phyloP scores from a whole-genome alignment of 306 rosid genomes.

The Arachis stenosperma region DNA sequence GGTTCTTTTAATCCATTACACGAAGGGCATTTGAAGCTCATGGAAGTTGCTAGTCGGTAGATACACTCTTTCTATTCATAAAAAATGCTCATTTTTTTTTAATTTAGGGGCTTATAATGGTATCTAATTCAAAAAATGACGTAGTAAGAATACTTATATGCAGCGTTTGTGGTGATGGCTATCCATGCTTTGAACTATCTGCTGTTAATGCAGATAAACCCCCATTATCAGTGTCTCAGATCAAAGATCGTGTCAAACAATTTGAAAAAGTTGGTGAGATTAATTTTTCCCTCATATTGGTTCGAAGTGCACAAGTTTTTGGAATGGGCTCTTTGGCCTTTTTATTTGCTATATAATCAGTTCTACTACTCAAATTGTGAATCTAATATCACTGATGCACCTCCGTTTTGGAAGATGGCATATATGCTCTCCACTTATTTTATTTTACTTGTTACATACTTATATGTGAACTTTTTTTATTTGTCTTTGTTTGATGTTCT shows the following conservation, averaged over 20 bases:
- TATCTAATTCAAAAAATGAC: conserved; percentile 28
- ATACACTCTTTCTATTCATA: conserved; percentile 21
- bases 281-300: conserved; percentile 19
- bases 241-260: conserved; percentile 84
- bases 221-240: conserved; percentile 67
- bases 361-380: conserved; percentile 26
- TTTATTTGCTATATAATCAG: conserved; percentile 10
- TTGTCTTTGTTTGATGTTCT: conserved; percentile 31
- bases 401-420: conserved; percentile 21
- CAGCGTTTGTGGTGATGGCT: conserved; percentile 77
- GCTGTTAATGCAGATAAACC: conserved; percentile 97
- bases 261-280: conserved; percentile 80
- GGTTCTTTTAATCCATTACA: conserved; percentile 96
- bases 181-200: conserved; percentile 92
- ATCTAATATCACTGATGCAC: neutral
- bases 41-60: conserved; percentile 87
- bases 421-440: neutral
- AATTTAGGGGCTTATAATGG: conserved; percentile 26
- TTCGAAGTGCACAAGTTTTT: conserved; percentile 19
- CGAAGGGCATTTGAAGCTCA: conserved; percentile 82
- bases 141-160: conserved; percentile 39
- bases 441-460: conserved; percentile 5
- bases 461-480: conserved; percentile 4
- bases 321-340: conserved; percentile 34
- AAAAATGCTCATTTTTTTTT: conserved; percentile 20